phyloP scores from a whole-genome alignment of 2,329 filamentous ascomycete species.

The Paraconiothyrium brasiliense region DNA sequence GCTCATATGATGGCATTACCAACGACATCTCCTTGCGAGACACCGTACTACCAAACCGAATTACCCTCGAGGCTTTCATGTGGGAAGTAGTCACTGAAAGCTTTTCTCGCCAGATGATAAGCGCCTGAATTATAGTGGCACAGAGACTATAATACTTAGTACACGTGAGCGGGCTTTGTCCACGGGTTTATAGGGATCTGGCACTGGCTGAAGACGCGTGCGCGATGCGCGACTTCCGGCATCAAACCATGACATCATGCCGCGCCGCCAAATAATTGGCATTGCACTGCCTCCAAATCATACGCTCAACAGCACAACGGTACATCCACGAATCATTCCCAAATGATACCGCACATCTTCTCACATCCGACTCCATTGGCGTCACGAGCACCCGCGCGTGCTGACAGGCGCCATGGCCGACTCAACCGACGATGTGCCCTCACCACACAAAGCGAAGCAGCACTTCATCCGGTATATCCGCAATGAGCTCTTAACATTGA shows the following conservation, averaged over 20 bases:
- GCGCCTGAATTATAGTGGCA: too few species aligned
- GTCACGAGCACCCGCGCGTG: background rate
- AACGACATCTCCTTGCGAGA: too few species aligned
- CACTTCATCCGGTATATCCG: conserved; percentile 8
- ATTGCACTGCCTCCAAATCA: background rate
- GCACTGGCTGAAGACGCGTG: background rate
- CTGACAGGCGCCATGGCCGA: conserved; percentile 5
- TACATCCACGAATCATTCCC: background rate
- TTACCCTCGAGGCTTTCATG: too few species aligned
- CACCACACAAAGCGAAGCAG: background rate
- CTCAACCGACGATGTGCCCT: background rate
- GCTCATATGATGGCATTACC: too few species aligned
- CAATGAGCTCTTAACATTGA: conserved; percentile 5
- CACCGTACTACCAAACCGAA: too few species aligned
- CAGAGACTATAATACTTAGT: too few species aligned
- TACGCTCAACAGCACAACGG: background rate
- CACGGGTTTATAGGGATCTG: too few species aligned
- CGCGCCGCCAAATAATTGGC: conserved; percentile 1
- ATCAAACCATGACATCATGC: background rate
- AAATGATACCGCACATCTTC: background rate
- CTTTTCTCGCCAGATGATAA: too few species aligned
- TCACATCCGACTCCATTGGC: background rate
- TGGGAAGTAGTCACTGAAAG: too few species aligned
- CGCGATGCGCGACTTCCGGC: background rate
- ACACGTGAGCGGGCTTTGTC: too few species aligned